Percentiles rank a stretch among this genome's conserved stretches.
These are phyloP conservation scores for Solanum rostratum DNA, from an alignment of 257 asterid species.

Conservation along the genomic window DNA sequence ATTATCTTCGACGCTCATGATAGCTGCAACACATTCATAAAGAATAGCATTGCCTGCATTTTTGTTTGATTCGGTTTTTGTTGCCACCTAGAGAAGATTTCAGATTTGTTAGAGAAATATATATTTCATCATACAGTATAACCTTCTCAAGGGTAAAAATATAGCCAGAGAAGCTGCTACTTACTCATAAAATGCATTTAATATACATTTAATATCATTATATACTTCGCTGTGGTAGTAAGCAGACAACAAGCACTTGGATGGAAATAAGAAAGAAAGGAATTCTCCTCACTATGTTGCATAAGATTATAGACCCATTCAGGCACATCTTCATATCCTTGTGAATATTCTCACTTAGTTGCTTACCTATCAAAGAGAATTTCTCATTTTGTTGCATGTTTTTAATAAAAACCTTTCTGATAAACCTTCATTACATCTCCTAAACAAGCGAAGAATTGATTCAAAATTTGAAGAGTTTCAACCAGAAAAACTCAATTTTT, in stretches of 20 bases:
- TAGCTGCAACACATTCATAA: conserved; percentile 91
- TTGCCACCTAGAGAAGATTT: conserved; percentile 72
- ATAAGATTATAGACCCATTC: background rate
- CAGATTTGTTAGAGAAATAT: conserved; percentile 6
- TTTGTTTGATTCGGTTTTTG: conserved; percentile 91
- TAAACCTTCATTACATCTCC: background rate
- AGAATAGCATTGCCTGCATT: conserved; percentile 97
- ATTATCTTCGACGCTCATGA: conserved; percentile 85
- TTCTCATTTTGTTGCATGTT: background rate
- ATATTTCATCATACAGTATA: background rate
- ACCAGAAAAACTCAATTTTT: background rate
- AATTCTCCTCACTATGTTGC: background rate
- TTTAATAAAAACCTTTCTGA: background rate
- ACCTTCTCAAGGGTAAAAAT: background rate
- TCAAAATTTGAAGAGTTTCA: background rate
- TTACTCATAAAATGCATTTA: background rate
- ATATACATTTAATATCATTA: background rate
- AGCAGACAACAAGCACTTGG: background rate
- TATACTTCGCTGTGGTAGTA: background rate
- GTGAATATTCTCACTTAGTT: background rate
- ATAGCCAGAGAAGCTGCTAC: background rate
- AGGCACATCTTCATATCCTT: background rate
- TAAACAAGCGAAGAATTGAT: background rate
- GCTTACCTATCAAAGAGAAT: background rate
- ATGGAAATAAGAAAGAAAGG: background rate